phyloP scores from a whole-genome alignment of 768 basidiomycete genomes.

The Lactarius psammicola region DNA sequence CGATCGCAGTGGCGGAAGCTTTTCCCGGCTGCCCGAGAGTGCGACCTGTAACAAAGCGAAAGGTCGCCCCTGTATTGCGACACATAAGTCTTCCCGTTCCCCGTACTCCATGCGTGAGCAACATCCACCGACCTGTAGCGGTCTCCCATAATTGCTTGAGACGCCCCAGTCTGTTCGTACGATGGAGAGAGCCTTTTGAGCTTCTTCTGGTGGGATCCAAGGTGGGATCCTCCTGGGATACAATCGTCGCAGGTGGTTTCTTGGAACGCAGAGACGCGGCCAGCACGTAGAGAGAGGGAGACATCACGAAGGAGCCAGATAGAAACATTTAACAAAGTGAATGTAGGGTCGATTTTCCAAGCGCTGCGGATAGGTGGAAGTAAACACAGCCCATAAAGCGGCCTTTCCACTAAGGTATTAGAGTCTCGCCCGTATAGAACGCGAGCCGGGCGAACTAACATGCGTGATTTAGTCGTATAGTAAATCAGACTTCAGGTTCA shows the following conservation, averaged over 20 bases:
- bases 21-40: not conserved
- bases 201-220: not conserved
- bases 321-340: not conserved
- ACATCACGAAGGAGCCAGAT: not conserved
- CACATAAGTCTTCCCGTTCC: not conserved
- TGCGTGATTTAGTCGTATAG: not conserved
- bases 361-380: not conserved
- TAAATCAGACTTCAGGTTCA: constrained; percentile 6
- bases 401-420: not conserved
- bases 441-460: not conserved
- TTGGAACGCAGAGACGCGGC: constrained; percentile 11
- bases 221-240: not conserved
- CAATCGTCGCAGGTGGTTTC: constrained; percentile 1
- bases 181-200: not conserved
- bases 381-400: not conserved
- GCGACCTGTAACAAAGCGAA: constrained; percentile 3
- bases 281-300: constrained; percentile 11
- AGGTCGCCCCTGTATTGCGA: not conserved
- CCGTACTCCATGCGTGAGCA: not conserved
- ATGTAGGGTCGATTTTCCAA: not conserved
- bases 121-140: constrained; percentile 10
- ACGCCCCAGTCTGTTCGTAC: not conserved
- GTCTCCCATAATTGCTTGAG: constrained; percentile 2
- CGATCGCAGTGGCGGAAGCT: not conserved
- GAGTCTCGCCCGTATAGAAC: not conserved